Evolutionary conservation across 768 basidiomycete species (phyloP), one percentile per base, ranked within the genome.

Genomic region (Podaxis rugospora): DNA sequence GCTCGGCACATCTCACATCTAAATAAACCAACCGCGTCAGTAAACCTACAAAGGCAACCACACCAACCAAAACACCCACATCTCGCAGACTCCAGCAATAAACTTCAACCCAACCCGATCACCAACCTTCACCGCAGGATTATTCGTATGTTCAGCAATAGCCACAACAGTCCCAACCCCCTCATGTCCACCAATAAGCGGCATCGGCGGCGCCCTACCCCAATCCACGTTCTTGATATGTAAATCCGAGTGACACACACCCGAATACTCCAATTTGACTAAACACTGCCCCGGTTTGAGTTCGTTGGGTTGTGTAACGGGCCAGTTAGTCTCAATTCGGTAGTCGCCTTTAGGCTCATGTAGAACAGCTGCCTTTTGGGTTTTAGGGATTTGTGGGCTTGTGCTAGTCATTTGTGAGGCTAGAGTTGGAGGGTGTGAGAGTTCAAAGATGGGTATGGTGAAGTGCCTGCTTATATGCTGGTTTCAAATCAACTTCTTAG

Each of bases 51-150:
- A 9, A 32, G 28, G 6, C 6, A 13, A 40, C 18, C 16, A 44
- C 13, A 6, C n/a, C 42, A 13, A 9, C 42, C 2, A 44, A 42
- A 2, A 57, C 47, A 25, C 53, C n/a, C 9, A n/a, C 60, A 18
- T 13, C 18, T 69, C 72, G 40, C 51, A 78, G 55, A 82, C 84
- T 66, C 86, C 78, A 1, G 89, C 88, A 11, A 89, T 75, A 85
- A 86, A 90, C 70, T 93, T 93, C 74, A 94, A 84, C 5, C 92
- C 92, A 51, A 93, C 91, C 14, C 89, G 82, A 58, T 92, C 85
- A 21, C 92, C 92, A 40, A 92, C 62, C 68, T 88, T 85, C 64
- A 93, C 82, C 0, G 84, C 82, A 4, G 82, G 83, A 52, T 76
- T 58, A 21, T 72, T 64, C 0, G 90, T 88, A 68, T 87, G 75